A percentile compares a stretch with the other conserved stretches of the same genome.
phyloP scores from a whole-genome alignment of 768 basidiomycete species.

The Trametes cingulata region DNA sequence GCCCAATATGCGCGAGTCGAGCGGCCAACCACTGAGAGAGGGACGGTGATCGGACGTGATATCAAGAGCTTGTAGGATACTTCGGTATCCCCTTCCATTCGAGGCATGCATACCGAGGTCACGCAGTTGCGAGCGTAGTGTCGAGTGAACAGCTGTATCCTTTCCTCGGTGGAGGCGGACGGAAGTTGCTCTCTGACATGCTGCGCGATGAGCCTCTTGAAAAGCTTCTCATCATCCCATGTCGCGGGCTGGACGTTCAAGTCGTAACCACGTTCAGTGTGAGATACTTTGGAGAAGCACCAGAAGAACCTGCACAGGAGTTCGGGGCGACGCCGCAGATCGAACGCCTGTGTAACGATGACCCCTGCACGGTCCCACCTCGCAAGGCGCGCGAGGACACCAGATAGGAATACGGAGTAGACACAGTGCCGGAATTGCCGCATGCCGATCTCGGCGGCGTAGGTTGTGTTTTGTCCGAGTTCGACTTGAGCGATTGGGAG shows the following conservation, averaged over 20 bases:
- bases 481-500: background rate
- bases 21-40: background rate
- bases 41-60: background rate
- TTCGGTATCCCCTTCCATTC: background rate
- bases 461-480: background rate
- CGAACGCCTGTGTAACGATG: constrained; percentile 32
- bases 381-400: constrained; percentile 31
- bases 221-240: background rate
- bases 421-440: constrained; percentile 31
- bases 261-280: constrained; percentile 30
- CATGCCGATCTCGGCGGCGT: constrained; percentile 7
- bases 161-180: too few species aligned
- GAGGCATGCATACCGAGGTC: background rate
- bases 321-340: constrained; percentile 22
- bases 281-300: constrained; percentile 25
- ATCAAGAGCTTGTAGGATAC: background rate
- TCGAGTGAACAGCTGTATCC: too few species aligned
- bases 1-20: constrained; percentile 12
- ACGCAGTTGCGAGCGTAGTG: background rate
- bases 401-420: constrained; percentile 33
- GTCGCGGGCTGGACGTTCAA: background rate
- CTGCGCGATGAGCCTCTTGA: background rate
- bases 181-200: background rate
- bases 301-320: constrained; percentile 33
- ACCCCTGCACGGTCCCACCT: constrained; percentile 36